Percentiles rank a stretch among this genome's conserved stretches.
Evolutionary conservation across 1,284 basidiomycete species (phyloP).

Genomic region (Somion occarium): DNA sequence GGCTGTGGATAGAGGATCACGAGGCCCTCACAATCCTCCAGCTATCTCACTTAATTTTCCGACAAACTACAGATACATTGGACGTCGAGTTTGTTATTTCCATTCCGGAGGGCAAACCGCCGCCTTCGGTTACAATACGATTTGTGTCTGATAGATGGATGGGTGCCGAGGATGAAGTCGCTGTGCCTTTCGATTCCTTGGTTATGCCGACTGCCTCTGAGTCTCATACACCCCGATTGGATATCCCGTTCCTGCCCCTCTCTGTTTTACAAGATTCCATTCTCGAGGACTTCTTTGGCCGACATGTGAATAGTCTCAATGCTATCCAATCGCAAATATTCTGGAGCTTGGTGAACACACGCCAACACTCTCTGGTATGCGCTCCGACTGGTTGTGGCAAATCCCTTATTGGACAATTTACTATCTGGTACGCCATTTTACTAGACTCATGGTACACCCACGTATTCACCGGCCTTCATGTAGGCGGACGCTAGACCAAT

Average conservation of each 20-base stretch:
- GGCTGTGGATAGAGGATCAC: conserved; percentile 93
- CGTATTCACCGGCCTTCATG: not conserved
- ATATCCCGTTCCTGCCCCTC: conserved; percentile 77
- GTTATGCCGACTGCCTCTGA: conserved; percentile 72
- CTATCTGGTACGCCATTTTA: conserved; percentile 50
- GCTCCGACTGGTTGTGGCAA: conserved; percentile 85
- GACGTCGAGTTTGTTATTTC: conserved; percentile 82
- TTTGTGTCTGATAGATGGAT: conserved; percentile 94
- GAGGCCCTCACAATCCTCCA: conserved; percentile 82
- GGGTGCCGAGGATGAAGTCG: conserved; percentile 78
- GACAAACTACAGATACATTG: conserved; percentile 54
- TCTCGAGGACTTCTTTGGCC: conserved; percentile 43
- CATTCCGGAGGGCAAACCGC: conserved; percentile 52
- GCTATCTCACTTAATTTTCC: conserved; percentile 68
- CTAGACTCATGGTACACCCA: not conserved
- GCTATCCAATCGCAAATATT: conserved; percentile 88
- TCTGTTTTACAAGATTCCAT: conserved; percentile 45
- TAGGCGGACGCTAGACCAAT: conserved; percentile 44
- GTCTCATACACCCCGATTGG: conserved; percentile 66
- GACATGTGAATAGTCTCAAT: conserved; percentile 62
- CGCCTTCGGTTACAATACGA: conserved; percentile 64
- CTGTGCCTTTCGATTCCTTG: conserved; percentile 63
- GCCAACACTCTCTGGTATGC: conserved; percentile 73
- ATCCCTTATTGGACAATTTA: conserved; percentile 65
- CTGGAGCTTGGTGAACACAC: conserved; percentile 78